Evolutionary conservation across 2,329 filamentous ascomycete genomes (phyloP).

Genomic region (Chalara sp.): DNA sequence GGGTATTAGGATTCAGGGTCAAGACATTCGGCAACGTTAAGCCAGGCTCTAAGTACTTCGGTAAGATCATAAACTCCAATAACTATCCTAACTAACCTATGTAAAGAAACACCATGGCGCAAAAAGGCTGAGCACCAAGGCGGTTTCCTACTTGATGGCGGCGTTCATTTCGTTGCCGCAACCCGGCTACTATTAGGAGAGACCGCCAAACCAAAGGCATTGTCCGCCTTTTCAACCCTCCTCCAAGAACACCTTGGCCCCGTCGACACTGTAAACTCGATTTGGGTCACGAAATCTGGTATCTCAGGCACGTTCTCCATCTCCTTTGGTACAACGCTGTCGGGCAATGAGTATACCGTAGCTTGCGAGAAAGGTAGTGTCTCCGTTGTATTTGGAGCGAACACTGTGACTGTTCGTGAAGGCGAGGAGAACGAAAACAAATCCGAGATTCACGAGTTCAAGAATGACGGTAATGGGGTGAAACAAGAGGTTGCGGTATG

Average conservation of each 20-base stretch:
- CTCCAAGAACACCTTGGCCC: conserved; percentile 24
- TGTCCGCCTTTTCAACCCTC: conserved; percentile 22
- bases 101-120: conserved; percentile 50
- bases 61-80: conserved; percentile 7
- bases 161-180: conserved; percentile 64
- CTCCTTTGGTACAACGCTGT: conserved; percentile 25
- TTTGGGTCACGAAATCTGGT: conserved; percentile 26
- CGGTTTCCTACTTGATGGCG: conserved; percentile 69
- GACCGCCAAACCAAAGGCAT: conserved; percentile 14
- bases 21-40: conserved; percentile 38
- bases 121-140: conserved; percentile 65
- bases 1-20: conserved; percentile 46
- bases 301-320: conserved; percentile 24
- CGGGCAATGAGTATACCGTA: conserved; percentile 23
- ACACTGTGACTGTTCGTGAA: conserved; percentile 18
- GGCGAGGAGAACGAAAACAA: conserved; percentile 7
- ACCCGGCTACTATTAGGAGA: conserved; percentile 51
- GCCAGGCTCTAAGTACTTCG: conserved; percentile 40
- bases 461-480: conserved; percentile 21
- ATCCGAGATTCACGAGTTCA: conserved; percentile 22
- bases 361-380: conserved; percentile 28
- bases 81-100: neutral
- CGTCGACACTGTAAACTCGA: conserved; percentile 26
- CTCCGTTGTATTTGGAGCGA: conserved; percentile 13
- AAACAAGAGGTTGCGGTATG: conserved; percentile 25